These are phyloP conservation scores for Salvia rosmarinus DNA, from an alignment of 257 asterid species.

Conservation along the genomic window DNA sequence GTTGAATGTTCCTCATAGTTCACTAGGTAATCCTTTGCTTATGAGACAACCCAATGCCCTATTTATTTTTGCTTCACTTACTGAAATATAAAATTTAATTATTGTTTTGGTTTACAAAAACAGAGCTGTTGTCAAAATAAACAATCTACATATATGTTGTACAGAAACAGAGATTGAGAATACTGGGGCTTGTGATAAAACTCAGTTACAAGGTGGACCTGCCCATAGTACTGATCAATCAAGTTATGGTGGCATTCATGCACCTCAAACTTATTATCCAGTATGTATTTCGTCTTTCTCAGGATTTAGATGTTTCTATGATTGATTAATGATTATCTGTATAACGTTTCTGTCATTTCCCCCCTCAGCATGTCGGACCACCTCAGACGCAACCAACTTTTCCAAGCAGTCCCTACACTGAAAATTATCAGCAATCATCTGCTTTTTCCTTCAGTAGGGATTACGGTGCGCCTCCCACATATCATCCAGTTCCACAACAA, in stretches of 20 bases:
- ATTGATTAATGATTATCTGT: slow-evolving; percentile 19
- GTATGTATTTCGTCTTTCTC: slow-evolving; percentile 43
- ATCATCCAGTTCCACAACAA: slow-evolving; percentile 56
- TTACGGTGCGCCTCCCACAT: slow-evolving; percentile 55
- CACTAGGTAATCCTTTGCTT: not conserved
- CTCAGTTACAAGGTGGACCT: slow-evolving; percentile 54
- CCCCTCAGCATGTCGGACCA: too few relatives aligned
- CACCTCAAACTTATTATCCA: slow-evolving; percentile 62
- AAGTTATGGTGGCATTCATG: slow-evolving; percentile 55
- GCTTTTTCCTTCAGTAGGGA: slow-evolving; percentile 45
- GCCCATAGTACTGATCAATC: slow-evolving; percentile 52
- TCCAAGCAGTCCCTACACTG: slow-evolving; percentile 66
- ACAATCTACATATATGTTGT: slow-evolving; percentile 13
- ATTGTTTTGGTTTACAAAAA: not conserved
- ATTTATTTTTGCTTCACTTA: not conserved
- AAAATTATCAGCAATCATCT: slow-evolving; percentile 62
- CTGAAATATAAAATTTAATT: not conserved
- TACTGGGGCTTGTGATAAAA: slow-evolving; percentile 46
- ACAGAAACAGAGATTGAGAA: slow-evolving; percentile 59
- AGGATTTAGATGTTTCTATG: slow-evolving; percentile 20
- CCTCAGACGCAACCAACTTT: slow-evolving; percentile 52
- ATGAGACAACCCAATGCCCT: not conserved
- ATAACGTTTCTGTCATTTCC: slow-evolving; percentile 13
- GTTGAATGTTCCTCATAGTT: too few relatives aligned
- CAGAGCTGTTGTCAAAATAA: not conserved